A percentile compares a stretch with the other conserved stretches of the same genome.
Conservation (phyloP, 2,329 filamentous ascomycete species). For the Diaporthe australafricana region DNA sequence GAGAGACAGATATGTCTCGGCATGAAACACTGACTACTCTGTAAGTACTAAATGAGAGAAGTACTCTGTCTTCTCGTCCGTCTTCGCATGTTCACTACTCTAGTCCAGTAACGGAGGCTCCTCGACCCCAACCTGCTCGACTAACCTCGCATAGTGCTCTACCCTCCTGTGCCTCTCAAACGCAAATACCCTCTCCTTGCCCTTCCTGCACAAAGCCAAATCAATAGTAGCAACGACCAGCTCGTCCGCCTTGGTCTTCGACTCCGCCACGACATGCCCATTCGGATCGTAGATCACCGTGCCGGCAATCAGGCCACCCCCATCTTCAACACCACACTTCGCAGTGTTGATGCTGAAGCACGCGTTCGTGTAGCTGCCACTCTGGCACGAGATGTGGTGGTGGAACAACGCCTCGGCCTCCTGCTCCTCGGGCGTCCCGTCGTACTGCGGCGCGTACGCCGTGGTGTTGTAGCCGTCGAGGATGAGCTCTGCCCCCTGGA, state of each 20-base stretch:
- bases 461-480: slow-evolving; percentile 62
- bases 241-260: slow-evolving; percentile 60
- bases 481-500: slow-evolving; percentile 52
- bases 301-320: slow-evolving; percentile 34
- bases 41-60: neutral
- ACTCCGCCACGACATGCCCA: slow-evolving; percentile 62
- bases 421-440: slow-evolving; percentile 52
- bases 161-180: slow-evolving; percentile 56
- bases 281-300: slow-evolving; percentile 43
- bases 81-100: neutral
- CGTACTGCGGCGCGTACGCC: slow-evolving; percentile 58
- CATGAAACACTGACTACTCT: neutral
- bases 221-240: slow-evolving; percentile 63
- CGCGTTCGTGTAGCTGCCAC: slow-evolving; percentile 64
- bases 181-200: slow-evolving; percentile 61
- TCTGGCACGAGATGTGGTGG: slow-evolving; percentile 62
- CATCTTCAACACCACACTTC: slow-evolving; percentile 62
- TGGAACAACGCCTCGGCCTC: slow-evolving; percentile 62
- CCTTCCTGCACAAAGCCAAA: slow-evolving; percentile 57
- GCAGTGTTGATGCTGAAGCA: slow-evolving; percentile 62
- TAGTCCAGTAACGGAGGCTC: slow-evolving; percentile 42
- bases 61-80: neutral
- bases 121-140: slow-evolving; percentile 52
- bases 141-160: slow-evolving; percentile 55
- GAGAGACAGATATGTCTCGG: neutral